Base-by-base conservation (phyloP, 192 early-diverging fungal species). In the Podila minutissima region DNA sequence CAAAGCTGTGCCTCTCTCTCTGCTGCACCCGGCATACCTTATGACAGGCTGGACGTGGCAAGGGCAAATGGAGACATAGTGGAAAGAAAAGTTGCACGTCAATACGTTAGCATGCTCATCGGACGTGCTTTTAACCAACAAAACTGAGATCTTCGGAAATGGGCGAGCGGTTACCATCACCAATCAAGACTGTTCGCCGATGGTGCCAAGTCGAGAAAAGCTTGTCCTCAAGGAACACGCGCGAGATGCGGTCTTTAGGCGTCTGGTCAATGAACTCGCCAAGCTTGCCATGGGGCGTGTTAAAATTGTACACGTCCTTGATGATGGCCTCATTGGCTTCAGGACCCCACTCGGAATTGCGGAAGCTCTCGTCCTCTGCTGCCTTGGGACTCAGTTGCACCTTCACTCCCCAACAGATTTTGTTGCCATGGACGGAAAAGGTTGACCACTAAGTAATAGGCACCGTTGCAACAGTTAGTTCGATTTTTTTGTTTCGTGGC, bases 181-280 rank as follows among this genome's bases (percentile, higher is more conserved):
- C 72, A 62, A 74, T 74, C 9, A 74, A 65, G 5, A 62, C 72
- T 31, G 66, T 67, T 3, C 65, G 64, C 19, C 72, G 64, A 62
- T 67, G 48, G 33, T 51, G 6, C 72, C 72, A 74, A 4, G 72
- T 74, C 5, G 63, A 35, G 29, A 74, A 67, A 15, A 74, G 5
- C 13, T 67, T 74, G 3, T 74, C 49, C 32, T 74, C 65, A 0
- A 74, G 59, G 15, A 62, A 66, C 1, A 74, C 58, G 3, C 50
- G 48, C 15, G 72, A 74, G 12, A 74, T 31, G 15, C n/a, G 10
- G 17, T 53, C 49, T 5, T 9, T 37, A 1, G 72, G 59, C 7
- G 72, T 67, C 13, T 55, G 58, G 24, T 62, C 65, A 8, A 74
- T 67, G n/a, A 74, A 28, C 1, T 74, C 65, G 19, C 72, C 32